Evolutionary conservation across 805 yeast species (phyloP).

Genomic region (Metschnikowia aberdeeniae): DNA sequence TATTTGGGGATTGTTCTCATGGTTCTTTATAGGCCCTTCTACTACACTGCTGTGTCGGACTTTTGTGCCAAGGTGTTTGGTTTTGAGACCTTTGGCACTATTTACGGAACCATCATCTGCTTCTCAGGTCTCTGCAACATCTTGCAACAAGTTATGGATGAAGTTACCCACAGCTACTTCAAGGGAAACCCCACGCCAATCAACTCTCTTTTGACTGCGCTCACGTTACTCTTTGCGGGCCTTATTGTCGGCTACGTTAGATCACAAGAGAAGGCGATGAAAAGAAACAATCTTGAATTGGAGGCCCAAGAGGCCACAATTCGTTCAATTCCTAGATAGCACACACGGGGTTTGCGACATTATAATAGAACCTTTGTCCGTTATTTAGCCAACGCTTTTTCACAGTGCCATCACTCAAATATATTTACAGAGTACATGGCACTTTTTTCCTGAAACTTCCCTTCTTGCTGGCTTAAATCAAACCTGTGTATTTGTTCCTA

Average conservation of each 20-base stretch:
- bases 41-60: slow-evolving; percentile 89
- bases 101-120: slow-evolving; percentile 83
- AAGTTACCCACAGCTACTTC: slow-evolving; percentile 62
- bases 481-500: too few relatives aligned
- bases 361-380: too few relatives aligned
- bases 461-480: too few relatives aligned
- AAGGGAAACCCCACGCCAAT: slow-evolving; percentile 77
- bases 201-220: slow-evolving; percentile 49
- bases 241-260: slow-evolving; percentile 43
- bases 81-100: slow-evolving; percentile 84
- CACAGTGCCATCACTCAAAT: too few relatives aligned
- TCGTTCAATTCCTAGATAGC: slow-evolving; percentile 38
- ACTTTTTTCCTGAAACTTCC: too few relatives aligned
- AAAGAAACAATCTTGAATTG: slow-evolving; percentile 49
- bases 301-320: slow-evolving; percentile 63
- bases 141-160: slow-evolving; percentile 66
- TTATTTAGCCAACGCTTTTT: too few relatives aligned
- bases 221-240: slow-evolving; percentile 53
- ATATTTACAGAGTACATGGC: too few relatives aligned
- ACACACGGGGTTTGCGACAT: too few relatives aligned
- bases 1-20: slow-evolving; percentile 65
- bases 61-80: slow-evolving; percentile 92
- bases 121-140: slow-evolving; percentile 79
- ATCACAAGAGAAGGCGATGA: slow-evolving; percentile 36
- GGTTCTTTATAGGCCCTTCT: slow-evolving; percentile 86